Evolutionary conservation across 2,329 filamentous ascomycete genomes (phyloP).

Genomic region (Annulohypoxylon truncatum): DNA sequence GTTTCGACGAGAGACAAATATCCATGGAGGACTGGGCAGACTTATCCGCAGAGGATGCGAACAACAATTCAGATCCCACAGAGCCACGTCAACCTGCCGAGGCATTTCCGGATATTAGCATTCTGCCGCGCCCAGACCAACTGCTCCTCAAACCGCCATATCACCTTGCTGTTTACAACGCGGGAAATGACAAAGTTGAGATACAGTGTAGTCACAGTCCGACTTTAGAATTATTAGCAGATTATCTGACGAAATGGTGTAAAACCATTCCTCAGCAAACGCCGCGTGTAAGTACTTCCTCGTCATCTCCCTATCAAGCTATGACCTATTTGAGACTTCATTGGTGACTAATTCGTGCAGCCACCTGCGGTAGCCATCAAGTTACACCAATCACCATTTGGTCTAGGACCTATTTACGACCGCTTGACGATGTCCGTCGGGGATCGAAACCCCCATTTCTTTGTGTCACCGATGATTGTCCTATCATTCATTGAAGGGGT

Average conservation of each 20-base stretch:
- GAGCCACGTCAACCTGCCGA: conserved; percentile 34
- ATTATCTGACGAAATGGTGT: conserved; percentile 62
- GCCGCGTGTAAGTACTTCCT: conserved; percentile 25
- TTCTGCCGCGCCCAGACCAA: conserved; percentile 60
- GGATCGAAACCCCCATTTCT: conserved; percentile 49
- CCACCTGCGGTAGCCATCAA: conserved; percentile 57
- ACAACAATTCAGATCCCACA: conserved; percentile 39
- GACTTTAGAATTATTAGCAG: conserved; percentile 57
- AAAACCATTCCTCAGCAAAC: conserved; percentile 55
- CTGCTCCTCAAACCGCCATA: conserved; percentile 61
- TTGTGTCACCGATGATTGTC: conserved; percentile 57
- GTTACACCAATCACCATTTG: conserved; percentile 59
- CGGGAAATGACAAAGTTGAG: conserved; percentile 50
- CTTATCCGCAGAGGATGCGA: conserved; percentile 53
- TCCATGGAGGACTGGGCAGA: conserved; percentile 59
- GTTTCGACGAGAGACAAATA: conserved; percentile 47
- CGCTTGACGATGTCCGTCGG: conserved; percentile 55
- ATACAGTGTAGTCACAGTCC: conserved; percentile 62
- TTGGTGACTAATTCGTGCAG: conserved; percentile 43
- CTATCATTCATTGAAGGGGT: conserved; percentile 60
- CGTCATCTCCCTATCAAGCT: not conserved
- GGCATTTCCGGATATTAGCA: conserved; percentile 56
- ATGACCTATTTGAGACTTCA: not conserved
- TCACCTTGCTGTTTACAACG: conserved; percentile 55
- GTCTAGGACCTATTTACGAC: conserved; percentile 58